Conservation (phyloP, 2,329 filamentous ascomycete genomes). For the Pyrenochaeta sp. region DNA sequence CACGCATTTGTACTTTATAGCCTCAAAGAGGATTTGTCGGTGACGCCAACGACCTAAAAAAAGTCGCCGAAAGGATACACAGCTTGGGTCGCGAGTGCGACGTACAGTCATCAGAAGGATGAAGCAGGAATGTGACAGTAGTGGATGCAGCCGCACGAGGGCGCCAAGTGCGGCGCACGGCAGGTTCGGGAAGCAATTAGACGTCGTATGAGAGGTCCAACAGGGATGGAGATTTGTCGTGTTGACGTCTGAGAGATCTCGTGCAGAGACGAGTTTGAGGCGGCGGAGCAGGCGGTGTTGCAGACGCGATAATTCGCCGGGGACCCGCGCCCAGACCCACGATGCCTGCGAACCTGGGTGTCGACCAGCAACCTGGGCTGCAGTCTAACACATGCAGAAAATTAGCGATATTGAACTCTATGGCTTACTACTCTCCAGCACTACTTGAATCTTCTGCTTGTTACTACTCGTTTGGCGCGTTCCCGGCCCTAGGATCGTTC, state of each 20-base stretch:
- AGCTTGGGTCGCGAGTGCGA: slow-evolving; percentile 3
- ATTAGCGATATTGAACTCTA: too few species aligned
- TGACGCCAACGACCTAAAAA: slow-evolving; percentile 25
- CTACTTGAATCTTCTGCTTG: too few species aligned
- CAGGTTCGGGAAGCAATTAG: slow-evolving; percentile 11
- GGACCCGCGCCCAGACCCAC: too few species aligned
- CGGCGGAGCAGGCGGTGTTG: slow-evolving; percentile 15
- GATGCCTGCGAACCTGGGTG: too few species aligned
- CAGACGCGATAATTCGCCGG: slow-evolving; percentile 22
- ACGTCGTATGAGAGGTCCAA: slow-evolving; percentile 7
- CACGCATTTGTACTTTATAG: slow-evolving; percentile 37
- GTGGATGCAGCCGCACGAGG: slow-evolving; percentile 8
- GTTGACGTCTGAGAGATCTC: slow-evolving; percentile 15
- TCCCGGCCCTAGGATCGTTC: too few species aligned
- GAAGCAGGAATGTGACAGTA: slow-evolving; percentile 23
- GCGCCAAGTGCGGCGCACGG: slow-evolving; percentile 12
- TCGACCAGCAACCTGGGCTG: neutral
- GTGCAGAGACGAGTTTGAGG: slow-evolving; percentile 25
- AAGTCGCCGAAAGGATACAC: slow-evolving; percentile 7
- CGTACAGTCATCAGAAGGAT: slow-evolving; percentile 31
- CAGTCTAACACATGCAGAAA: neutral
- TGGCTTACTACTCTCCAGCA: too few species aligned
- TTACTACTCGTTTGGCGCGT: too few species aligned
- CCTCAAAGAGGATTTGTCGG: slow-evolving; percentile 11
- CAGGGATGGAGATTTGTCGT: slow-evolving; percentile 6